Conservation (phyloP, 2,329 filamentous ascomycete genomes). For the Emydomyces testavorans region DNA sequence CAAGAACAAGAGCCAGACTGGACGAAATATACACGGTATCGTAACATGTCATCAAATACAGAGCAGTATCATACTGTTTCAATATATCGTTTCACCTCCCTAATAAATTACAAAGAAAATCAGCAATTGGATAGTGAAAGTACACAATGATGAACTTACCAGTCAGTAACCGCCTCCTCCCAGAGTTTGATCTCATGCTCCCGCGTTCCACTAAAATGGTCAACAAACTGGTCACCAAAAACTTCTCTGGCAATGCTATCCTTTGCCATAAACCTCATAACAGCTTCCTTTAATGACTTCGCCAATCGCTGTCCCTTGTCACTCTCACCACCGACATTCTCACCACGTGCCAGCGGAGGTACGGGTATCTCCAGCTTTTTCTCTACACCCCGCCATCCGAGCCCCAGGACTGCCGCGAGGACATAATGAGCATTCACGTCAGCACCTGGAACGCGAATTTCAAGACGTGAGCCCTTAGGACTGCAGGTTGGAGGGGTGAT, state of each 20-base stretch:
- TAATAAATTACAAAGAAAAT: conserved; percentile 24
- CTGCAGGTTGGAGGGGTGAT: conserved; percentile 82
- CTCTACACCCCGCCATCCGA: conserved; percentile 84
- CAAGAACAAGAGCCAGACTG: neutral
- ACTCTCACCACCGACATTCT: conserved; percentile 60
- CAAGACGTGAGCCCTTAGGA: conserved; percentile 76
- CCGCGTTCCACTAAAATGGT: conserved; percentile 84
- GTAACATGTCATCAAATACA: neutral
- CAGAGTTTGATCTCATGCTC: conserved; percentile 83
- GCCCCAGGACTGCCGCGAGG: conserved; percentile 70
- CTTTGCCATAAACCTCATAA: conserved; percentile 59
- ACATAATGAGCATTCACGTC: conserved; percentile 85
- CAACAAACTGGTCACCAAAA: conserved; percentile 89
- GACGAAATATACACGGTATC: neutral
- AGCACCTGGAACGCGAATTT: conserved; percentile 86
- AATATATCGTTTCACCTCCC: conserved; percentile 68
- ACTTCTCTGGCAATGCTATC: conserved; percentile 86
- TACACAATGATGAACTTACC: conserved; percentile 47
- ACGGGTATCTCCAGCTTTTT: conserved; percentile 77
- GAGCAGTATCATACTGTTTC: conserved; percentile 50
- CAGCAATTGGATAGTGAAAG: neutral
- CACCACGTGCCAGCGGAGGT: conserved; percentile 71
- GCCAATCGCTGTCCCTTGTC: conserved; percentile 70
- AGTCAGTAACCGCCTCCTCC: conserved; percentile 95
- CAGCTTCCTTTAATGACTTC: conserved; percentile 76